These are phyloP conservation scores for Tylopilus sp. DNA, from an alignment of 768 basidiomycete species.

Conservation along the genomic window DNA sequence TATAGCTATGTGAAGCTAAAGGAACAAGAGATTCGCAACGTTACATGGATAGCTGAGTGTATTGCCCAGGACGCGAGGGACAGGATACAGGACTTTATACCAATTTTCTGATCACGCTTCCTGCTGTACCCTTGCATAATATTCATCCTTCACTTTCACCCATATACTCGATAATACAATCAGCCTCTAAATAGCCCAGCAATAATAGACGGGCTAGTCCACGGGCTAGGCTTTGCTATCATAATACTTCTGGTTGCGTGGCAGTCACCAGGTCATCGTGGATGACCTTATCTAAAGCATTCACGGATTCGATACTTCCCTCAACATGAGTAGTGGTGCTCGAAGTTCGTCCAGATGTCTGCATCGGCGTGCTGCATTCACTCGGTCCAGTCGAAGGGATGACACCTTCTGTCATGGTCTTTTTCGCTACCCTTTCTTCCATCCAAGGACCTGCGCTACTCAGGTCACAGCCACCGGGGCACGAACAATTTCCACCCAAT, in stretches of 20 bases:
- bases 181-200: no score
- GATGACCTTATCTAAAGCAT: constrained; percentile 3
- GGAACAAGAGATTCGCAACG: constrained; percentile 85
- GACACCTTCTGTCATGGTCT: not conserved
- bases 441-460: constrained; percentile 72
- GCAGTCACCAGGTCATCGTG: not conserved
- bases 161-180: not conserved
- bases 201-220: no score
- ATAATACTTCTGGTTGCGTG: not conserved
- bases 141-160: not conserved
- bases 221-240: constrained; percentile 1
- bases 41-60: constrained; percentile 97
- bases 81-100: constrained; percentile 93
- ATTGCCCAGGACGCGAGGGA: constrained; percentile 96
- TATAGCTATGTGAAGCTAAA: constrained; percentile 90
- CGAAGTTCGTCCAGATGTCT: constrained; percentile 2
- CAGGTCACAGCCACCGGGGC: constrained; percentile 57
- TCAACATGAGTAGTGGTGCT: constrained; percentile 6
- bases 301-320: not conserved
- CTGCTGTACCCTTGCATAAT: constrained; percentile 9
- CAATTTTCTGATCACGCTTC: constrained; percentile 61
- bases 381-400: not conserved
- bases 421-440: constrained; percentile 43
- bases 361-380: not conserved
- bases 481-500: constrained; percentile 67